Evolutionary conservation across 108 stramenopile species (phyloP), one percentile per base, ranked within the genome.

Genomic region (Discostella stelligeroides): DNA sequence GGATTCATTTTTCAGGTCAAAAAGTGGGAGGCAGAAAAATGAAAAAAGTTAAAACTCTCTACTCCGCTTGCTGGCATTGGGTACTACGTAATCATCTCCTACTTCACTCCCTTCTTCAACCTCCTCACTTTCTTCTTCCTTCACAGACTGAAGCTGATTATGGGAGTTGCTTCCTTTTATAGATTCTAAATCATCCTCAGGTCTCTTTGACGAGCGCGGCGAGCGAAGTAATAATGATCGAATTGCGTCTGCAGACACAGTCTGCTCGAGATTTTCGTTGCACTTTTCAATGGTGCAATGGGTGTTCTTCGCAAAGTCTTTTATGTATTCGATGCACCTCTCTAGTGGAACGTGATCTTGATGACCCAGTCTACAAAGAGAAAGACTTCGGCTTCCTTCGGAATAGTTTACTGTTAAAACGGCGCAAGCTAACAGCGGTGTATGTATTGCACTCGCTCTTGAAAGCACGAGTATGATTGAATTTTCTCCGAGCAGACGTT

Each of bases 341-440:
- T 94, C 90, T 41, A 63, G 56, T 7, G 93, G 88, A 18, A 90
- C 68, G 54, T 87, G 87, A 15, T 81, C 75, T 64, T 89, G 77
- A 60, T 85, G 84, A 10, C 67, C 80, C 40, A 94, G 73, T 10
- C 76, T 61, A 17, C 77, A 39, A 4, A 94, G 41, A 11, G 67
- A 43, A 14, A 91, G 88, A 25, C 55, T 53, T 39, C 82, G 60
- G 14, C 83, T 81, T 47, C 73, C 45, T 70, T 78, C 67, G 12
- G 78, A 85, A 66, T 76, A 83, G 1, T 82, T 82, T 7, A 79
- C 20, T 46, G 86, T 87, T 20, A 94, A 60, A n/a, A 86, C 70
- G 25, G 92, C 88, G 53, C 79, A 87, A 12, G 87, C 92, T 40
- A 91, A 73, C 10, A 88, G 92, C 38, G 90, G 88, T 37, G 88